A percentile compares a stretch with the other conserved stretches of the same genome.
Conservation (phyloP, 2,329 filamentous ascomycete species). For the Pseudopithomyces chartarum region DNA sequence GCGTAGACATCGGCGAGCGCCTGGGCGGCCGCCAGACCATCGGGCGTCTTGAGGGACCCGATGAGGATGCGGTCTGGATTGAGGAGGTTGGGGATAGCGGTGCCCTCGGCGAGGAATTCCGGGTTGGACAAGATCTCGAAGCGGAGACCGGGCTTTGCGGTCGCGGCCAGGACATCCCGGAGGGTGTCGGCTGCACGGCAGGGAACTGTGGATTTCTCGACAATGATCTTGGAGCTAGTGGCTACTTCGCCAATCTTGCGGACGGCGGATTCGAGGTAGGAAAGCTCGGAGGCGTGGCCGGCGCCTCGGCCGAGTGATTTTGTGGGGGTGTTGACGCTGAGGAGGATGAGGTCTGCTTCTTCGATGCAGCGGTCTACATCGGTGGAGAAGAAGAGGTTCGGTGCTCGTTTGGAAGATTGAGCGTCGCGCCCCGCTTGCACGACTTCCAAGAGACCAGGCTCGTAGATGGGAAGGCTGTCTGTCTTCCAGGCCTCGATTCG, state of each 20-base stretch:
- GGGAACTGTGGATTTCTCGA: constrained; percentile 82
- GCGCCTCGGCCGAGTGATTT: constrained; percentile 72
- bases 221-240: constrained; percentile 71
- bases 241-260: constrained; percentile 70
- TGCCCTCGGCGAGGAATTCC: constrained; percentile 80
- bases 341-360: constrained; percentile 74
- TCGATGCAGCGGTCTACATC: constrained; percentile 65
- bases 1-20: constrained; percentile 70
- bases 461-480: constrained; percentile 73
- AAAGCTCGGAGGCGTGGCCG: constrained; percentile 74
- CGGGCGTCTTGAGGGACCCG: constrained; percentile 66
- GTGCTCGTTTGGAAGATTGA: constrained; percentile 47
- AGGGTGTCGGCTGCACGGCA: constrained; percentile 75
- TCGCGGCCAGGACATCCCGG: constrained; percentile 61
- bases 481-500: constrained; percentile 78
- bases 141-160: constrained; percentile 59
- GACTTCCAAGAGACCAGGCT: constrained; percentile 72
- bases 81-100: constrained; percentile 72
- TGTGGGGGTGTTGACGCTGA: constrained; percentile 80
- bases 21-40: constrained; percentile 66
- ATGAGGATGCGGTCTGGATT: constrained; percentile 76
- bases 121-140: constrained; percentile 83
- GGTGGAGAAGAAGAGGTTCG: constrained; percentile 77
- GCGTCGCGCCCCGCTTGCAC: constrained; percentile 65
- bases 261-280: constrained; percentile 71